These are phyloP conservation scores for Hygrocybe punicea DNA, from an alignment of 768 basidiomycete genomes.

Conservation along the genomic window DNA sequence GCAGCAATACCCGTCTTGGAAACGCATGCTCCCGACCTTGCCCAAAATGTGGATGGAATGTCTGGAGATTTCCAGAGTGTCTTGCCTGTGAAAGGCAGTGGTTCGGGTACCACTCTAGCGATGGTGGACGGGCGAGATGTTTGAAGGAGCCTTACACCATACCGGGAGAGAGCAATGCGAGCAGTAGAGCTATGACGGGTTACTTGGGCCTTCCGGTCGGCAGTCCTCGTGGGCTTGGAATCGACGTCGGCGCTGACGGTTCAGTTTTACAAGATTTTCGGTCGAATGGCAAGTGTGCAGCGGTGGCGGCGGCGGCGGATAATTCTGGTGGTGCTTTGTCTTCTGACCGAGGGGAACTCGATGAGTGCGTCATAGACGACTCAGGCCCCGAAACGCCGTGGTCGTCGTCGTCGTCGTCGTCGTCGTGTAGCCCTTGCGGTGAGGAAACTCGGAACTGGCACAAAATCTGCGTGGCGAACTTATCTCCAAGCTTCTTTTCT, in stretches of 20 bases:
- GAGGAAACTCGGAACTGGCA: too few relatives aligned
- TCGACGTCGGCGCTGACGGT: conserved; percentile 9
- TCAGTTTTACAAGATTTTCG: not conserved
- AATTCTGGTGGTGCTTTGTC: not conserved
- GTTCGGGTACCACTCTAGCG: conserved; percentile 16
- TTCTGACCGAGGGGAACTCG: not conserved
- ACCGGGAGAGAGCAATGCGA: conserved; percentile 13
- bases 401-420: too few relatives aligned
- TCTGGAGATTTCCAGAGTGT: conserved; percentile 6
- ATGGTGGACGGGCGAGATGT: not conserved
- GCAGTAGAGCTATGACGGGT: conserved; percentile 10
- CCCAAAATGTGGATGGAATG: conserved; percentile 10
- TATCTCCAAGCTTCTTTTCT: too few relatives aligned
- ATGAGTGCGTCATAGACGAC: not conserved
- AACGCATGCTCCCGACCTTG: conserved; percentile 7
- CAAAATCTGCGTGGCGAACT: too few relatives aligned
- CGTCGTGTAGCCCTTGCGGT: too few relatives aligned
- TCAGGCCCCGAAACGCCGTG: too few relatives aligned
- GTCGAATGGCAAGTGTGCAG: too few relatives aligned
- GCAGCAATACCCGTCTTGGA: conserved; percentile 3
- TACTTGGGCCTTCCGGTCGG: conserved; percentile 12
- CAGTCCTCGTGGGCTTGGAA: conserved; percentile 11
- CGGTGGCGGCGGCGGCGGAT: too few relatives aligned
- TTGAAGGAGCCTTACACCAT: conserved; percentile 8
- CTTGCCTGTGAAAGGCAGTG: conserved; percentile 17